Percentiles rank a stretch among this genome's conserved stretches.
Conservation (phyloP, 78 protist species). For the Mantamonas sphyraenae region DNA sequence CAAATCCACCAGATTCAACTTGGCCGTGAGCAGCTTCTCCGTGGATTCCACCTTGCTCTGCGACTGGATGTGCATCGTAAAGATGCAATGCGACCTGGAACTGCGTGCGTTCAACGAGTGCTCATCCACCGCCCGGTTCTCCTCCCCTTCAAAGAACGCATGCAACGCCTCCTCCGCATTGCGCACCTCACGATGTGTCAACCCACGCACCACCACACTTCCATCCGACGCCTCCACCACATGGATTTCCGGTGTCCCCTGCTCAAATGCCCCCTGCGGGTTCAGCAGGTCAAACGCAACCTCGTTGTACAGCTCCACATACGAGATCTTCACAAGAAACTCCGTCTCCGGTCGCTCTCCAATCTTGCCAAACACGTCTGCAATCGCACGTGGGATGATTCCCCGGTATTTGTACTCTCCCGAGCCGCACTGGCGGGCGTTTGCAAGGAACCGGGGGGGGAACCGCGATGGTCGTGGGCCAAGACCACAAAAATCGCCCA, state of each 20-base stretch:
- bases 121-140: constrained; percentile 36
- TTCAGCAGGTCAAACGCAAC: constrained; percentile 39
- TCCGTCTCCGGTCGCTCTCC: constrained; percentile 13
- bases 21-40: neutral
- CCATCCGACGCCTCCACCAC: neutral
- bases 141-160: constrained; percentile 57
- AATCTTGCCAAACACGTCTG: constrained; percentile 24
- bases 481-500: too few relatives aligned
- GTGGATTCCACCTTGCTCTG: constrained; percentile 57
- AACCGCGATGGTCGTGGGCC: too few relatives aligned
- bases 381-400: constrained; percentile 26
- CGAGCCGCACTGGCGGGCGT: too few relatives aligned
- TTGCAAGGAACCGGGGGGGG: too few relatives aligned
- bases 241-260: neutral
- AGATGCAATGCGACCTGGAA: constrained; percentile 54
- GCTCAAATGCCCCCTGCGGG: neutral
- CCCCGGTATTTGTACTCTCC: constrained; percentile 41
- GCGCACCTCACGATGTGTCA: constrained; percentile 1
- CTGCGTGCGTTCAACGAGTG: constrained; percentile 29
- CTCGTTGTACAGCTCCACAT: constrained; percentile 61
- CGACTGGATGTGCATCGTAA: constrained; percentile 41
- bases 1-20: constrained; percentile 41
- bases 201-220: constrained; percentile 8
- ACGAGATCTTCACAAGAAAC: constrained; percentile 32
- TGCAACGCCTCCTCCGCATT: constrained; percentile 67